Base-by-base conservation (phyloP, 768 basidiomycete genomes). In the Mycena chlorophos region DNA sequence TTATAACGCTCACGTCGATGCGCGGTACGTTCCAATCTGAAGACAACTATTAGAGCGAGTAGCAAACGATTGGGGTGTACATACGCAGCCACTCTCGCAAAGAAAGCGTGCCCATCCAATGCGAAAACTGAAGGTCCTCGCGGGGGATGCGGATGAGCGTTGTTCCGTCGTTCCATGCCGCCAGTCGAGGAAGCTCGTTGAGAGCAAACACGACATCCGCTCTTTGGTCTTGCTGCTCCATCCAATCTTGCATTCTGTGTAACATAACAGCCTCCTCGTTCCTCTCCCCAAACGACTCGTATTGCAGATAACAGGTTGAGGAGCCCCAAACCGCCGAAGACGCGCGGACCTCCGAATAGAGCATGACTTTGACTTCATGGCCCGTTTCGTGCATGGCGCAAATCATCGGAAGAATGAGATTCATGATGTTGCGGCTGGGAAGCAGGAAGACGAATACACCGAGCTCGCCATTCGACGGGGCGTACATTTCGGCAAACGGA, bases 11-110 rank as follows among this genome's bases (percentile, higher is more conserved):
- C 39, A 94, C 70, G 23, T 88, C 87, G 28, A 94, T 71, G 28
- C 71, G 76, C 10, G 90, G 89, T 2, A 70, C 66, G 59, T 91
- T 78, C 90, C 91, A 94, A 65, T 85, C 92, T 94, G 45, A 46
- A 37, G n/a, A 37, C 29, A 39, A 54, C 71, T n/a, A n/a, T 61
- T 30, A 59, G 58, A 57, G 51, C 28, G 22, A 63, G 50, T 55
- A 16, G 56, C 30, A 23, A 64, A 30, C 51, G 45, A 17, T 39
- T 14, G 3, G 58, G 26, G 5, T 4, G 13, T 28, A 6, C 57
- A 37, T 55, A 89, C 89, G 79, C 68, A 70, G 70, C 77, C 83
- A 81, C 69, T 90, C 87, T 26, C 70, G 55, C 4, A 85, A 59
- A 2, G 81, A 71, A 23, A 91, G 71, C 0, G 82, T 72, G 2